A percentile compares a stretch with the other conserved stretches of the same genome.
Conservation (phyloP, 768 basidiomycete genomes). For the Psilocybe cyanescens region DNA sequence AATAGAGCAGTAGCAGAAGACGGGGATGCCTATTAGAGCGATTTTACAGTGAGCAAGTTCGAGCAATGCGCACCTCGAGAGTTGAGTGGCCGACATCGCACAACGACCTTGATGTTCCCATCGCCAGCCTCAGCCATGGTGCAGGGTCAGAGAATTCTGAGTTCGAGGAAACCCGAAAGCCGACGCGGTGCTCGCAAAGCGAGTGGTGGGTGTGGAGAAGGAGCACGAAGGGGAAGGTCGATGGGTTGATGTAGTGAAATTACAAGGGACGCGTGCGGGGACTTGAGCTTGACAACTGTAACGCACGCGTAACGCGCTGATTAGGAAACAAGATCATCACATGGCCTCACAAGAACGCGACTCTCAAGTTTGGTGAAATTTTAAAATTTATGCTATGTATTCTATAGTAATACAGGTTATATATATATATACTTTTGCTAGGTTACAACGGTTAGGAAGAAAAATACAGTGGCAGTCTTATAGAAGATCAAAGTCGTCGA, state of each 20-base stretch:
- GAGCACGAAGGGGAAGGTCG: conserved; percentile 2
- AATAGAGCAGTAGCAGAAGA: not conserved
- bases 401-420: not conserved
- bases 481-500: conserved; percentile 93
- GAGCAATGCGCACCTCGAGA: conserved; percentile 71
- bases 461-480: conserved; percentile 30
- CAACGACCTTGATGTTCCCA: conserved; percentile 91
- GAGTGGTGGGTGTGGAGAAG: conserved; percentile 13
- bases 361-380: not conserved
- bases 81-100: conserved; percentile 97
- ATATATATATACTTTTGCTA: not conserved
- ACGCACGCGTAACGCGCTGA: conserved; percentile 25
- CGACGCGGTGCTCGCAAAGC: conserved; percentile 12
- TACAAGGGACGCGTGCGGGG: conserved; percentile 18
- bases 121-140: conserved; percentile 79
- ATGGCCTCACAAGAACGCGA: not conserved
- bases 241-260: not conserved
- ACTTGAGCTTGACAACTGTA: conserved; percentile 23
- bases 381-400: not conserved
- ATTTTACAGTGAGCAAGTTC: not conserved
- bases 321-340: conserved; percentile 19
- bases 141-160: conserved; percentile 4
- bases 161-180: not conserved
- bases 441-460: not conserved
- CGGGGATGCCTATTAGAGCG: not conserved